A percentile compares a stretch with the other conserved stretches of the same genome.
These are phyloP conservation scores for Eucalyptus virginea DNA, from an alignment of 345 rosid genomes.

Conservation along the genomic window DNA sequence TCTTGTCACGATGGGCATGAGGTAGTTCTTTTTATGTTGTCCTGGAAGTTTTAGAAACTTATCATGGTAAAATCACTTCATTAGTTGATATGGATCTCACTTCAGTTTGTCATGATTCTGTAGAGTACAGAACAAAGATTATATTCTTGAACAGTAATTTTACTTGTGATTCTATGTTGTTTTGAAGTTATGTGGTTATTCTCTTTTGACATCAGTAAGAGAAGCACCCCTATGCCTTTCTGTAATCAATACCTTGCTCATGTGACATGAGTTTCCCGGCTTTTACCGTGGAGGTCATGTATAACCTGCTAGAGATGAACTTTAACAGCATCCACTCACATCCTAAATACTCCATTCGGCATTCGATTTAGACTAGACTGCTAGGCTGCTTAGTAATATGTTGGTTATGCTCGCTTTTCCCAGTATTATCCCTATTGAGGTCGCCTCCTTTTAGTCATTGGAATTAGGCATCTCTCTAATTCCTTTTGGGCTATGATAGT, in stretches of 20 bases:
- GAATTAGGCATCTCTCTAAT: not conserved
- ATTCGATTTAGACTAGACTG: not conserved
- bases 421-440: not conserved
- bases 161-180: not conserved
- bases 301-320: not conserved
- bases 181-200: not conserved
- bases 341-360: not conserved
- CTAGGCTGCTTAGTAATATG: not conserved
- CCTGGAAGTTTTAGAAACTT: not conserved
- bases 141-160: not conserved
- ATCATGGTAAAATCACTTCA: not conserved
- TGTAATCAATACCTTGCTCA: not conserved
- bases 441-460: not conserved
- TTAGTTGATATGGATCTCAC: not conserved
- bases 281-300: not conserved
- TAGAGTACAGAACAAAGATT: not conserved
- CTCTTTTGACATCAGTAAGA: not conserved
- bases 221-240: not conserved
- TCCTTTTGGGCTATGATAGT: not conserved
- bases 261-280: not conserved
- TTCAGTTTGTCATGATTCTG: not conserved
- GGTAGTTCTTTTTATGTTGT: slow-evolving; percentile 23
- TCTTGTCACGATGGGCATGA: slow-evolving; percentile 97
- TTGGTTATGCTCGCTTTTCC: not conserved
- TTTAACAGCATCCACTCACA: not conserved